phyloP scores from a whole-genome alignment of 2,329 filamentous ascomycete species.

The Zasmidium angulare region DNA sequence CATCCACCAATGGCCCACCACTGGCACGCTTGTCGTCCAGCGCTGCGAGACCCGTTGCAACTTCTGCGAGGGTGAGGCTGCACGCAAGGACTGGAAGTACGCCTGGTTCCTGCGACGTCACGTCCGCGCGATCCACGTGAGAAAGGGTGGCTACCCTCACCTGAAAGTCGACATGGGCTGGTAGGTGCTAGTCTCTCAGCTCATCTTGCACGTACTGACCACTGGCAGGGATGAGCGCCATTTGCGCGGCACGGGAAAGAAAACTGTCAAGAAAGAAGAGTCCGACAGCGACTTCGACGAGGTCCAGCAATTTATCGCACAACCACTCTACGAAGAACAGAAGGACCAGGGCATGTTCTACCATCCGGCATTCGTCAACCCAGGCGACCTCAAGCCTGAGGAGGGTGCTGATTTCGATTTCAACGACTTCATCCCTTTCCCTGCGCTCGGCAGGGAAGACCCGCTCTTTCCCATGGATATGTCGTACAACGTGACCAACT shows the following conservation, averaged over 20 bases:
- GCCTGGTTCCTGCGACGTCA: slow-evolving; percentile 33
- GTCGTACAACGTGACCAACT: not conserved
- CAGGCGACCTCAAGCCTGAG: slow-evolving; percentile 45
- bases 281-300: not conserved
- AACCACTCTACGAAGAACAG: slow-evolving; percentile 4
- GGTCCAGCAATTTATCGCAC: not conserved
- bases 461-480: not conserved
- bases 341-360: not conserved
- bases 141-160: slow-evolving; percentile 13
- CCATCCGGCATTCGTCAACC: not conserved
- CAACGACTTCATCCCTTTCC: not conserved
- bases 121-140: slow-evolving; percentile 26
- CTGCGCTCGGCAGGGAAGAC: not conserved
- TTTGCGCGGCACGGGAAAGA: not conserved
- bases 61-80: slow-evolving; percentile 24
- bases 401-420: not conserved
- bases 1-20: slow-evolving; percentile 27
- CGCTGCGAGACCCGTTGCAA: slow-evolving; percentile 29
- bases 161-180: slow-evolving; percentile 21
- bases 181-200: slow-evolving; percentile 13
- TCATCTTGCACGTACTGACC: not conserved
- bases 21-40: slow-evolving; percentile 27
- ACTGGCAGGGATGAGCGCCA: slow-evolving; percentile 3
- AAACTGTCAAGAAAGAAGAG: not conserved
- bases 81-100: slow-evolving; percentile 25